phyloP scores from a whole-genome alignment of 2,329 filamentous ascomycete species.

The Penicillium brevicompactum region DNA sequence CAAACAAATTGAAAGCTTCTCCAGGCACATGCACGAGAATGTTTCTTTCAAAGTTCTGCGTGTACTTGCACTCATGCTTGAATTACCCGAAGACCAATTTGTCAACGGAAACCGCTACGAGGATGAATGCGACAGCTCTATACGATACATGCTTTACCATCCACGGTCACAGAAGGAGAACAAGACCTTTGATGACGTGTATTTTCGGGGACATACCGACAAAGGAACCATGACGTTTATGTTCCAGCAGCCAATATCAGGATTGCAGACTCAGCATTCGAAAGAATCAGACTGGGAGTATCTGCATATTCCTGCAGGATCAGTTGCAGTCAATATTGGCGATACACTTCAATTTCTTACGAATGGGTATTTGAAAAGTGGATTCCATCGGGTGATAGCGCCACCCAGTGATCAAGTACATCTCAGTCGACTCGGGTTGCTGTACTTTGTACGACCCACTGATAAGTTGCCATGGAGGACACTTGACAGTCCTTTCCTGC shows the following conservation, averaged over 20 bases:
- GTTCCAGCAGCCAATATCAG: constrained; percentile 60
- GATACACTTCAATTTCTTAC: constrained; percentile 53
- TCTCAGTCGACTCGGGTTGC: constrained; percentile 39
- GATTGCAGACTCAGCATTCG: constrained; percentile 54
- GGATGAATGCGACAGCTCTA: constrained; percentile 58
- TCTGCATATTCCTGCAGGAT: constrained; percentile 49
- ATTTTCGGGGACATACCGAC: constrained; percentile 57
- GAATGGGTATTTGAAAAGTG: constrained; percentile 52
- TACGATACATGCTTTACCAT: constrained; percentile 63
- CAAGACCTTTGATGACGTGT: constrained; percentile 45
- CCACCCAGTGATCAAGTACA: constrained; percentile 49
- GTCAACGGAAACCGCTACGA: constrained; percentile 60
- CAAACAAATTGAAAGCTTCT: constrained; percentile 59
- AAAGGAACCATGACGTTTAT: constrained; percentile 59
- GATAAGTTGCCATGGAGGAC: constrained; percentile 33
- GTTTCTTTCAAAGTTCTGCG: constrained; percentile 58
- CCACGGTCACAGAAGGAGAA: constrained; percentile 52
- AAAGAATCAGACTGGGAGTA: constrained; percentile 52
- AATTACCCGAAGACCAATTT: constrained; percentile 61
- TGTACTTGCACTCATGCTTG: constrained; percentile 61
- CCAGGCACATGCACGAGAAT: constrained; percentile 53
- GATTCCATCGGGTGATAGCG: constrained; percentile 49
- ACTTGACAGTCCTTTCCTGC: constrained; percentile 35
- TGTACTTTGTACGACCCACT: constrained; percentile 50
- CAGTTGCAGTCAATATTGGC: constrained; percentile 54